phyloP scores from a whole-genome alignment of 371 early-diverging fungal genomes.

The Apophysomyces ossiformis region DNA sequence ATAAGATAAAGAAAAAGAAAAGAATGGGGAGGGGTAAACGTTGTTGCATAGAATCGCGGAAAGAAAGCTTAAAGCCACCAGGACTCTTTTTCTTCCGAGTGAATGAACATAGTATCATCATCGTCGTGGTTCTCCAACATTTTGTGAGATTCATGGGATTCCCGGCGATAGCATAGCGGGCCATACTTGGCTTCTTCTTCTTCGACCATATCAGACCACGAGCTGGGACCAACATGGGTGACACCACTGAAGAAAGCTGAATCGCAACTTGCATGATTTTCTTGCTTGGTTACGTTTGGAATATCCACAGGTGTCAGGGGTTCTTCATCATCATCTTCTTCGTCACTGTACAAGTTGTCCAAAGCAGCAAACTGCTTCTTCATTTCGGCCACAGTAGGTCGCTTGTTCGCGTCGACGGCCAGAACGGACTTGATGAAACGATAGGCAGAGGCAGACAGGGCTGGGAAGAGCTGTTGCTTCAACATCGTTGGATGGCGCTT shows the following conservation, averaged over 20 bases:
- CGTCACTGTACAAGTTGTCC: slow-evolving; percentile 15
- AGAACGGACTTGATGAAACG: slow-evolving; percentile 39
- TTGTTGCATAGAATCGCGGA: too few relatives aligned
- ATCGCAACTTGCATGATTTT: slow-evolving; percentile 35
- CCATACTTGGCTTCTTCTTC: slow-evolving; percentile 28
- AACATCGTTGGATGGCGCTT: slow-evolving; percentile 49
- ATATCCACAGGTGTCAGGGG: slow-evolving; percentile 26
- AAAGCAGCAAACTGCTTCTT: slow-evolving; percentile 27
- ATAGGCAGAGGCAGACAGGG: slow-evolving; percentile 36
- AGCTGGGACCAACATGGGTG: slow-evolving; percentile 14
- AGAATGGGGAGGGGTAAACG: too few relatives aligned
- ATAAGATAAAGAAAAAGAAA: too few relatives aligned
- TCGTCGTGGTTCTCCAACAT: slow-evolving; percentile 27
- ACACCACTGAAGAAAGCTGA: slow-evolving; percentile 43
- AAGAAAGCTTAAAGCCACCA: slow-evolving; percentile 44
- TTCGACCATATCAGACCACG: slow-evolving; percentile 44
- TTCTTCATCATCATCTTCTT: slow-evolving; percentile 16
- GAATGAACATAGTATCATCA: slow-evolving; percentile 45
- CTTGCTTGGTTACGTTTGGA: slow-evolving; percentile 24
- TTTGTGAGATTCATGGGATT: slow-evolving; percentile 12
- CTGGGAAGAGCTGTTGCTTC: slow-evolving; percentile 48
- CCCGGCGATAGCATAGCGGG: slow-evolving; percentile 1
- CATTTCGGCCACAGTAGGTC: slow-evolving; percentile 36
- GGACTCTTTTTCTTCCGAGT: slow-evolving; percentile 44
- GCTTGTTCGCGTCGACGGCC: slow-evolving; percentile 24